phyloP scores from a whole-genome alignment of 768 basidiomycete genomes.

The Strobilomyces confusus region DNA sequence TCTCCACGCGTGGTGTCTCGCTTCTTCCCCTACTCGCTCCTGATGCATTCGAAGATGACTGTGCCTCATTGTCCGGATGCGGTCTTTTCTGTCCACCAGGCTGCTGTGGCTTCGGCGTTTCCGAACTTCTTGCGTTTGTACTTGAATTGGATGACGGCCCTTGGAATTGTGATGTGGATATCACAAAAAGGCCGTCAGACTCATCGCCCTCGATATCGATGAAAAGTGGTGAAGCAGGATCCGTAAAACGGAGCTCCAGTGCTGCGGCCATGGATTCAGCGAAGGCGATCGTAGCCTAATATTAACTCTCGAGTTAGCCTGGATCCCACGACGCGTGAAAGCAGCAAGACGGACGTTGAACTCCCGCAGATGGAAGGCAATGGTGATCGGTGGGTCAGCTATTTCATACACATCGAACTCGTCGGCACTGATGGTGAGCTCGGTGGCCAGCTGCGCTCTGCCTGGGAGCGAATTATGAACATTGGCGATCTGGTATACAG shows the following conservation, averaged over 20 bases:
- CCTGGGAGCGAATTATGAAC: conserved; percentile 35
- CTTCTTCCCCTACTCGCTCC: conserved; percentile 11
- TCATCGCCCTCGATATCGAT: conserved; percentile 72
- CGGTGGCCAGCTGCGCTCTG: conserved; percentile 64
- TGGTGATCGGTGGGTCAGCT: conserved; percentile 54
- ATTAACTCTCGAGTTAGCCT: neutral
- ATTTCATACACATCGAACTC: conserved; percentile 81
- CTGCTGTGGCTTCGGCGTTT: conserved; percentile 17
- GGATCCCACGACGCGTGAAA: neutral
- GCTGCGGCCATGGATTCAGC: conserved; percentile 66
- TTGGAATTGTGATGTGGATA: conserved; percentile 68
- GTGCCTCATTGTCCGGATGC: conserved; percentile 21
- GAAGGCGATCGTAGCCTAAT: conserved; percentile 73
- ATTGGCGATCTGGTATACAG: neutral
- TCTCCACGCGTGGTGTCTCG: conserved; percentile 45
- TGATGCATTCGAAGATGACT: conserved; percentile 27
- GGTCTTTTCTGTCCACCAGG: conserved; percentile 20
- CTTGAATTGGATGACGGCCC: conserved; percentile 22
- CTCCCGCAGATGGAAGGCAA: conserved; percentile 80
- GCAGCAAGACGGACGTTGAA: conserved; percentile 55
- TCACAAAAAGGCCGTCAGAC: conserved; percentile 65
- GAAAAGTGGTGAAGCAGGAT: conserved; percentile 69
- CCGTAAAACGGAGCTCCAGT: conserved; percentile 72
- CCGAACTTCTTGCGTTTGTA: conserved; percentile 10
- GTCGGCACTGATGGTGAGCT: conserved; percentile 69